phyloP scores from a whole-genome alignment of 2,329 filamentous ascomycete genomes.

The Colletotrichum phormii region DNA sequence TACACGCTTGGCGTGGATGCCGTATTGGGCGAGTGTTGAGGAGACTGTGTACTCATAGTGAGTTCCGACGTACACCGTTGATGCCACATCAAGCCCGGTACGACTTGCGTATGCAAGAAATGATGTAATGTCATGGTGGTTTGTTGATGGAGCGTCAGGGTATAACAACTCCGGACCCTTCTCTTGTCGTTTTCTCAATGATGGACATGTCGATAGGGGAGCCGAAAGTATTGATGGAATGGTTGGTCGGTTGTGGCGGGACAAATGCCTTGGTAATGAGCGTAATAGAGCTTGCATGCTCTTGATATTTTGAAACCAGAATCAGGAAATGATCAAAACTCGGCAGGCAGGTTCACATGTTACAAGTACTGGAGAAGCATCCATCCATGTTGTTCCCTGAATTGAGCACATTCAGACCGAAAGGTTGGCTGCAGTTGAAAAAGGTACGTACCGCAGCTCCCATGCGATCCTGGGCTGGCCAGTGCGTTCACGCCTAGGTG shows the following conservation, averaged over 20 bases:
- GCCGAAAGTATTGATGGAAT: neutral
- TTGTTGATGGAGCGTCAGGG: constrained; percentile 56
- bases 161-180: constrained; percentile 47
- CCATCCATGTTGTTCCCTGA: neutral
- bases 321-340: neutral
- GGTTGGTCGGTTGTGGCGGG: neutral
- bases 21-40: constrained; percentile 65
- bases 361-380: neutral
- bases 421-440: neutral
- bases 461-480: neutral
- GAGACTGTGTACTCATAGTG: constrained; percentile 80
- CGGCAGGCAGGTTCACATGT: neutral
- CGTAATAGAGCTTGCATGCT: constrained; percentile 17
- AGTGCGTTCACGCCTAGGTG: neutral
- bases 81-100: constrained; percentile 63
- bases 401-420: too few relatives aligned
- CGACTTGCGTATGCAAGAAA: constrained; percentile 74
- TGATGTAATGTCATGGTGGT: constrained; percentile 72
- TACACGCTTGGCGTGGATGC: constrained; percentile 73
- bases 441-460: constrained; percentile 11
- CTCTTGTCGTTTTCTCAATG: constrained; percentile 1
- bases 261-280: constrained; percentile 1
- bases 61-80: constrained; percentile 77
- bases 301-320: neutral
- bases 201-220: constrained; percentile 8